Evolutionary conservation across 257 asterid genomes (phyloP), one percentile per base, ranked within the genome.

Genomic region (Osmanthus fragrans): DNA sequence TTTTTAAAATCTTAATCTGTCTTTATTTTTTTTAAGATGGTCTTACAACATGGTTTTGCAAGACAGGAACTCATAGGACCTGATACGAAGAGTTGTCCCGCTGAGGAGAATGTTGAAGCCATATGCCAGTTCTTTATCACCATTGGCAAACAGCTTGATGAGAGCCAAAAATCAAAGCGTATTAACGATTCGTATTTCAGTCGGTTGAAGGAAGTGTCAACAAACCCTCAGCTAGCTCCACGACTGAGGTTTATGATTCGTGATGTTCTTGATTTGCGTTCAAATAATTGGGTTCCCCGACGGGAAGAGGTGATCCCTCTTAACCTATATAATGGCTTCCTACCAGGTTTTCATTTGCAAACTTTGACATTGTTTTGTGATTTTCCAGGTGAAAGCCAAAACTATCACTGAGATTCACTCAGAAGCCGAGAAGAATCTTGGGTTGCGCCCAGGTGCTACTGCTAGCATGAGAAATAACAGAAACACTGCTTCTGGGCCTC

Each of bases 51-150:
- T 76, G 66, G 42, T 9, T 23, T 49, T 63, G 77, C 66, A 58
- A 73, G 23, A 81, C 87, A 95, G 99, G 96, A 89, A 79, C 96
- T 95, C 11, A 64, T 96, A 80, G 97, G 97, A 42, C 85, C 63
- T 30, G 97, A 93, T 75, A 74, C 80, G 37, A 84, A 88, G 73
- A 88, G 78, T 77, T 92, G 97, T 76, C 99, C 98, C 0, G 98
- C 86, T 66, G 99, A 96, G 87, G 97, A 93, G 80, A 96, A 92
- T 80, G 99, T 96, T n/a, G 99, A 96, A 88, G 99, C 98, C 67
- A 89, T 96, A 82, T 96, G 99, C 75, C 98, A 96, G 76, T 96
- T 96, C 88, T 96, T 96, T 82, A 87, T 51, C 83, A 96, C 99
- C 42, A 93, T 93, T 74, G 99, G 98, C 30, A 96, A 92, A 79